phyloP scores from a whole-genome alignment of 306 rosid species.

The Chamaecrista fasciculata region DNA sequence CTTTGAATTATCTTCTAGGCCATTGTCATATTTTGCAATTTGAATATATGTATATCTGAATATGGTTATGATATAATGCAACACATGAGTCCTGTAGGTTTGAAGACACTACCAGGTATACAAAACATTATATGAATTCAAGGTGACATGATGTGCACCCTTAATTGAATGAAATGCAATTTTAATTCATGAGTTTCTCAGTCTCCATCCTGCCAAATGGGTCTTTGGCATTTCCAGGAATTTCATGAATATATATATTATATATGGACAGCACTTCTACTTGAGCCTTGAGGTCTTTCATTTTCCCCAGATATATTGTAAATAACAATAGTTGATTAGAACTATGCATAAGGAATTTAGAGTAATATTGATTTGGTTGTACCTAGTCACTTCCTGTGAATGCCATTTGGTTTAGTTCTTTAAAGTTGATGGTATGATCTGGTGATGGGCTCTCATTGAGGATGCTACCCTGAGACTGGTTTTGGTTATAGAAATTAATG shows the following conservation, averaged over 20 bases:
- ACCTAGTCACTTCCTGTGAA: slow-evolving; percentile 31
- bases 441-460: slow-evolving; percentile 24
- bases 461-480: slow-evolving; percentile 36
- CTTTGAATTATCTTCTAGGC: neutral
- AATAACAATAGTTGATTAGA: slow-evolving; percentile 19
- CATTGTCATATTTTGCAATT: neutral
- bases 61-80: slow-evolving; percentile 18
- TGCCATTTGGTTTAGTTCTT: slow-evolving; percentile 37
- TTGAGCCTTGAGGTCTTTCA: too few relatives aligned
- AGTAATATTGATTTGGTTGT: neutral
- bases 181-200: neutral
- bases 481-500: slow-evolving; percentile 31
- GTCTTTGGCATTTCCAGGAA: slow-evolving; percentile 27
- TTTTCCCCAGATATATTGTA: neutral
- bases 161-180: neutral
- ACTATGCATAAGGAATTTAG: slow-evolving; percentile 19
- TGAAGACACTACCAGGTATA: too few relatives aligned
- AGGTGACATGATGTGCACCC: slow-evolving; percentile 8
- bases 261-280: slow-evolving; percentile 18
- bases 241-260: slow-evolving; percentile 22
- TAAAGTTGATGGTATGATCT: slow-evolving; percentile 37
- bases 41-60: neutral
- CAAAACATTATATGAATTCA: slow-evolving; percentile 26
- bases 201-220: neutral
- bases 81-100: neutral